Evolutionary conservation across 1,139 yeast species (phyloP), one percentile per base, ranked within the genome.

Genomic region (Pichia sp.): DNA sequence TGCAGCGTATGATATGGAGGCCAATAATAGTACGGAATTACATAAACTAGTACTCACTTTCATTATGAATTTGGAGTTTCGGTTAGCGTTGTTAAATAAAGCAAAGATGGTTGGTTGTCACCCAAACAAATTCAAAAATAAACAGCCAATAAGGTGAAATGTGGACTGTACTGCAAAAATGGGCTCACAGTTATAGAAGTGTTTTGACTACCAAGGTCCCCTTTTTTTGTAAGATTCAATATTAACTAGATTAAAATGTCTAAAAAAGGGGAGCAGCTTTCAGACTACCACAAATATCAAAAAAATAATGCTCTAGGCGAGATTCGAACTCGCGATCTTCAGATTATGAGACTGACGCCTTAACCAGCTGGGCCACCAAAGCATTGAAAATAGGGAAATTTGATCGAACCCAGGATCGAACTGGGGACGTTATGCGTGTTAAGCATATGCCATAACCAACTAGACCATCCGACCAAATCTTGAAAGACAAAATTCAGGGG

Each of bases 391-490:
- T 22, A 34, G 20, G 25, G 12, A 30, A 30, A 22, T 32, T 55
- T 86, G 95, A 83, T 82, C 83, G 76, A 81, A 86, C 95, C 95
- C 96, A 85, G 96, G 95, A 82, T 86, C 95, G 96, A 86, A 86
- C 96, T 84, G 95, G 95, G 95, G 95, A 86, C 95, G 88, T 84
- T 82, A 88, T 82, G 94, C 94, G 94, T 85, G 95, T 85, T 84
- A 85, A 83, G 94, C 94, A 84, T 88, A 81, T 82, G 94, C 93
- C 94, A 84, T 85, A 74, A 85, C 94, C 94, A 66, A 84, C 94
- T 85, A 85, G 94, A 85, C 94, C 94, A 85, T 85, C 77, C 56
- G 52, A 50, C 59, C 59, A 49, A 41, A 33, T 23, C 27, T 27
- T 33, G 30, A 26, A 19, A 22, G 26, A 12, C 5, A 9, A n/a